These are phyloP conservation scores for Lipomyces yarrowii DNA, from an alignment of 1,139 yeast genomes.

Conservation along the genomic window DNA sequence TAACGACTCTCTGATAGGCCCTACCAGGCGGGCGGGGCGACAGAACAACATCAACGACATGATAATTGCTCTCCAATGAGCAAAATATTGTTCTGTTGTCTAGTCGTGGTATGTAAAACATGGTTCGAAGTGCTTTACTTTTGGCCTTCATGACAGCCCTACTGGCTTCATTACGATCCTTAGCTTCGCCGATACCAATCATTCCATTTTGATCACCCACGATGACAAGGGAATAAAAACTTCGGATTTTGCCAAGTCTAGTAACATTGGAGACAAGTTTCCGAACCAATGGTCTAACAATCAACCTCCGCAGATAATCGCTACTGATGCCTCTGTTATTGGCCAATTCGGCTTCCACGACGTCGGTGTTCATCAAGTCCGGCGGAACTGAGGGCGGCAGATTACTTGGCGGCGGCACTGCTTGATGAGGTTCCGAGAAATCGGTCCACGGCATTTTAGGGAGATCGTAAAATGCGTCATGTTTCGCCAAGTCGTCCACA, in stretches of 20 bases:
- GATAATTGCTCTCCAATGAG: slow-evolving; percentile 78
- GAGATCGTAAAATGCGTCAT: slow-evolving; percentile 62
- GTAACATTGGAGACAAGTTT: slow-evolving; percentile 89
- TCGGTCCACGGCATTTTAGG: slow-evolving; percentile 49
- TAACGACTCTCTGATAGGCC: neutral
- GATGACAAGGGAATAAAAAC: slow-evolving; percentile 81
- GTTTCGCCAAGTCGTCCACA: slow-evolving; percentile 59
- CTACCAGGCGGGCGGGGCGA: slow-evolving; percentile 87
- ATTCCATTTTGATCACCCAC: slow-evolving; percentile 94
- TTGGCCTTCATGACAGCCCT: slow-evolving; percentile 84
- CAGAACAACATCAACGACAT: slow-evolving; percentile 79
- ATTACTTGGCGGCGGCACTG: slow-evolving; percentile 26
- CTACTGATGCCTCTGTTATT: neutral
- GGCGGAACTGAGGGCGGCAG: slow-evolving; percentile 42
- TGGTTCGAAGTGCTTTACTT: slow-evolving; percentile 91
- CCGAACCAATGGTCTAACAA: slow-evolving; percentile 8
- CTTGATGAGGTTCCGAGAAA: slow-evolving; percentile 49
- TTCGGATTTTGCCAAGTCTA: slow-evolving; percentile 86
- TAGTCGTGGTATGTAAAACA: slow-evolving; percentile 79
- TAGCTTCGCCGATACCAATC: slow-evolving; percentile 95
- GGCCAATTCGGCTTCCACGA: neutral
- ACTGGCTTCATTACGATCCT: slow-evolving; percentile 76
- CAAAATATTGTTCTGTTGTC: slow-evolving; percentile 92
- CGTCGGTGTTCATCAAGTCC: slow-evolving; percentile 15
- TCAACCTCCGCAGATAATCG: neutral